Evolutionary conservation across 1,139 yeast genomes (phyloP).

Genomic region (Yamadazyma dendronema): DNA sequence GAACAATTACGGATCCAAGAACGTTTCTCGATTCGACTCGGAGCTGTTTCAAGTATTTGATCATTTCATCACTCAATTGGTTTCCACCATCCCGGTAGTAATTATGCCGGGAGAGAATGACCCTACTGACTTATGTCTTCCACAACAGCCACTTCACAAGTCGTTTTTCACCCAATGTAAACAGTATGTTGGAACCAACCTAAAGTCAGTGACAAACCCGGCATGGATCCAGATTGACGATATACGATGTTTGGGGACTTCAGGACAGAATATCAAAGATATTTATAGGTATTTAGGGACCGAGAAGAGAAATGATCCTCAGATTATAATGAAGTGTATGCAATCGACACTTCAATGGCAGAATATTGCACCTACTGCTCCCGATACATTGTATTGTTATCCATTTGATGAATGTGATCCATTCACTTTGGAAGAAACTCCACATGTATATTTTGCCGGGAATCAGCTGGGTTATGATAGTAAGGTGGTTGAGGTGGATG

Average conservation of each 20-base stretch:
- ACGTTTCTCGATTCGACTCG: constrained; percentile 47
- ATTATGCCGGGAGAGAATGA: constrained; percentile 85
- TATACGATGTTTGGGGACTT: constrained; percentile 60
- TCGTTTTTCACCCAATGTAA: constrained; percentile 60
- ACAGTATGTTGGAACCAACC: constrained; percentile 37
- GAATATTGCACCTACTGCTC: constrained; percentile 89
- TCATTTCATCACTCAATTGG: constrained; percentile 54
- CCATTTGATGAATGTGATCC: constrained; percentile 85
- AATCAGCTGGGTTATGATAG: constrained; percentile 67
- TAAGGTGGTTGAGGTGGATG: constrained; percentile 25
- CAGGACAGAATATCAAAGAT: constrained; percentile 86
- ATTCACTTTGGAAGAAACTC: constrained; percentile 66
- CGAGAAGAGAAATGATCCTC: constrained; percentile 20
- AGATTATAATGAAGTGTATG: constrained; percentile 48
- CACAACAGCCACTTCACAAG: constrained; percentile 85
- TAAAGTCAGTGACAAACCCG: constrained; percentile 70
- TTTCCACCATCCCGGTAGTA: constrained; percentile 62
- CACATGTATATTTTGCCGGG: constrained; percentile 85
- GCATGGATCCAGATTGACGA: constrained; percentile 59
- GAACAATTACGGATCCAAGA: constrained; percentile 53
- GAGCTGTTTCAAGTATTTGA: constrained; percentile 51
- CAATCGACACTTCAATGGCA: constrained; percentile 79
- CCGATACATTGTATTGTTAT: constrained; percentile 89
- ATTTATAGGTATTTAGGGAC: constrained; percentile 58
- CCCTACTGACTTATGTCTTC: constrained; percentile 79